Conservation (phyloP, 768 basidiomycete species). For the Guyanaporus albipodus region DNA sequence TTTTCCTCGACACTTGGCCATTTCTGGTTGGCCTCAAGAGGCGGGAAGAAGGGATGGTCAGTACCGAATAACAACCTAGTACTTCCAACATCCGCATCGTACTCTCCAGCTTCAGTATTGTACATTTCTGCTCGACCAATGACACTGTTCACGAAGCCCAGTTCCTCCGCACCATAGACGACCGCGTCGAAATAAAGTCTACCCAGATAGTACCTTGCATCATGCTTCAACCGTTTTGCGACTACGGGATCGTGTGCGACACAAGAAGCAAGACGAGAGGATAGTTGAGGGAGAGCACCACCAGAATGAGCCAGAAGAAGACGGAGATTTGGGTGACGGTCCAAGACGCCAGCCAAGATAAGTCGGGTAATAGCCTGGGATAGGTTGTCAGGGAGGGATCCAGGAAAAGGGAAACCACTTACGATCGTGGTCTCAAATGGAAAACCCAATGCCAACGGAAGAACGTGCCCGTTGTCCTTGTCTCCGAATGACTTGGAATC, state of each 20-base stretch:
- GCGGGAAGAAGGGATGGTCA: conserved; percentile 91
- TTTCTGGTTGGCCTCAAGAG: conserved; percentile 58
- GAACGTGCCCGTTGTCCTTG: conserved; percentile 79
- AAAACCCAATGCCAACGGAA: conserved; percentile 83
- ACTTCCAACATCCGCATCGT: conserved; percentile 42
- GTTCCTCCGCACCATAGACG: conserved; percentile 83
- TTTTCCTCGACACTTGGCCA: conserved; percentile 89
- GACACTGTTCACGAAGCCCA: conserved; percentile 71
- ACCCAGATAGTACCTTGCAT: conserved; percentile 80
- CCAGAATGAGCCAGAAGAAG: conserved; percentile 86
- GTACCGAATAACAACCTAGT: conserved; percentile 75
- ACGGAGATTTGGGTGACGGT: conserved; percentile 71
- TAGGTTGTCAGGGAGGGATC: conserved; percentile 5
- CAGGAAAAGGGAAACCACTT: conserved; percentile 26
- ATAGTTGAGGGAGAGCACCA: conserved; percentile 77
- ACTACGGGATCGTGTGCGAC: conserved; percentile 83
- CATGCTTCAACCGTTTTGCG: conserved; percentile 68
- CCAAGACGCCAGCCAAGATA: conserved; percentile 76
- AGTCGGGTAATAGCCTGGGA: conserved; percentile 66
- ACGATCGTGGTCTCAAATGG: conserved; percentile 89
- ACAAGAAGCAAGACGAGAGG: conserved; percentile 81
- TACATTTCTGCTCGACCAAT: conserved; percentile 58
- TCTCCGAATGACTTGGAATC: conserved; percentile 71
- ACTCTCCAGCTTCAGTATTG: conserved; percentile 31
- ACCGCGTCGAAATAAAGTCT: conserved; percentile 82